Percentiles rank a stretch among this genome's conserved stretches.
Conservation (phyloP, 2,329 filamentous ascomycete genomes). For the Arachnomyces sp. region DNA sequence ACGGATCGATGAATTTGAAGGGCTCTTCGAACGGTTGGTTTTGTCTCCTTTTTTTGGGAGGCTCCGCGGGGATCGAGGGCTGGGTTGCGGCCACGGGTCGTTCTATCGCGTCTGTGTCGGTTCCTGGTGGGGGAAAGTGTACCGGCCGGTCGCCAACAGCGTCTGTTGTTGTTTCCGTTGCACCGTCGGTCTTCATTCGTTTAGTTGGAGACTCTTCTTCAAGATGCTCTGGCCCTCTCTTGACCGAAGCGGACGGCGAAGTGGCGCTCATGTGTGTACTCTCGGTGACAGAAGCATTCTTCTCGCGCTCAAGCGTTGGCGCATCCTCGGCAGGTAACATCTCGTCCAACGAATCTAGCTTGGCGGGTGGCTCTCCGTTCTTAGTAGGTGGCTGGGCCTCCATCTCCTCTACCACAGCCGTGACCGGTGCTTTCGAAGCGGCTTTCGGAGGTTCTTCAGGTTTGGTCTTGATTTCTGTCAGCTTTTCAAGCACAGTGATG, state of each 20-base stretch:
- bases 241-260: constrained; percentile 20
- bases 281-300: constrained; percentile 28
- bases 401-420: constrained; percentile 27
- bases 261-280: constrained; percentile 20
- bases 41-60: constrained; percentile 29
- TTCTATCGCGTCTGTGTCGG: constrained; percentile 15
- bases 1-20: constrained; percentile 76
- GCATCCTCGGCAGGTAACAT: constrained; percentile 25
- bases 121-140: constrained; percentile 22
- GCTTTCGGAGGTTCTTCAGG: constrained; percentile 49
- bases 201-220: constrained; percentile 34
- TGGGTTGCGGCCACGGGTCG: constrained; percentile 18
- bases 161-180: constrained; percentile 22
- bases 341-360: constrained; percentile 33
- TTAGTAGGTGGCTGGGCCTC: constrained; percentile 26
- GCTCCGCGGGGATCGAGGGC: constrained; percentile 13
- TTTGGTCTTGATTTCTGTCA: constrained; percentile 70
- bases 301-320: constrained; percentile 23
- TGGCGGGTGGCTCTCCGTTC: constrained; percentile 23
- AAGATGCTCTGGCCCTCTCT: constrained; percentile 26
- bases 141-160: constrained; percentile 30
- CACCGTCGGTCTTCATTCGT: constrained; percentile 34
- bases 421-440: constrained; percentile 31
- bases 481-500: constrained; percentile 90
- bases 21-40: constrained; percentile 67